Evolutionary conservation across 345 rosid species (phyloP), one percentile per base, ranked within the genome.

Genomic region (Acer saccharum): DNA sequence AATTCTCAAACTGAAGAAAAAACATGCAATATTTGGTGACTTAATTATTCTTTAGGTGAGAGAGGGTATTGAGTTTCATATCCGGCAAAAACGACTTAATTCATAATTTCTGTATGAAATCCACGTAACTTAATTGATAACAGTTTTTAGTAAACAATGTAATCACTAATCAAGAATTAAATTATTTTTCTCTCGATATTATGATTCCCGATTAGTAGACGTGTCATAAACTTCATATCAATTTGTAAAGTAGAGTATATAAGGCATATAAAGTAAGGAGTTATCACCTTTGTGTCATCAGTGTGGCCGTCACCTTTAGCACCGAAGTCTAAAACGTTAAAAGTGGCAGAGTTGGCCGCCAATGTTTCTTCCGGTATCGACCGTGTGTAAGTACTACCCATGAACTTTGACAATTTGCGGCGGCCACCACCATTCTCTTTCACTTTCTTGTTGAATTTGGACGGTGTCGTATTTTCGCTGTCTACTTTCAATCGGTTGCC

Each of bases 251-350:
- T 18, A 65, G 39, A 25, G 3, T 9, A 65, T 46, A 11, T 29
- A 10, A 29, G 23, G 20, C 64, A 4, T 6, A 13, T 6, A 13
- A 69, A 64, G 3, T 18, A 14, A 6, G 0, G 12, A 60, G 48
- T 50, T 64, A 52, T 78, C 71, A 93, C 98, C 93, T 95, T 86
- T 43, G 97, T 90, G 80, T 91, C 97, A 82, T 95, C 97, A 7
- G 84, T 80, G 1, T 29, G 73, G 25, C 98, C 97, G 70, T 91
- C 94, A 65, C 98, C 98, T 88, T 88, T 93, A 65, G 98, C 98
- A 4, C 98, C 95, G 79, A 79, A 87, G 67, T 86, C 77, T 20
- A 93, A 62, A 60, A 91, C 95, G 83, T 86, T 90, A 81, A 90
- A 75, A 79, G 81, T 77, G 71, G 77, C 63, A 6, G 87, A 76